Evolutionary conservation across 2,329 filamentous ascomycete genomes (phyloP), one percentile per base, ranked within the genome.

Genomic region (Keithomyces neogunnii): DNA sequence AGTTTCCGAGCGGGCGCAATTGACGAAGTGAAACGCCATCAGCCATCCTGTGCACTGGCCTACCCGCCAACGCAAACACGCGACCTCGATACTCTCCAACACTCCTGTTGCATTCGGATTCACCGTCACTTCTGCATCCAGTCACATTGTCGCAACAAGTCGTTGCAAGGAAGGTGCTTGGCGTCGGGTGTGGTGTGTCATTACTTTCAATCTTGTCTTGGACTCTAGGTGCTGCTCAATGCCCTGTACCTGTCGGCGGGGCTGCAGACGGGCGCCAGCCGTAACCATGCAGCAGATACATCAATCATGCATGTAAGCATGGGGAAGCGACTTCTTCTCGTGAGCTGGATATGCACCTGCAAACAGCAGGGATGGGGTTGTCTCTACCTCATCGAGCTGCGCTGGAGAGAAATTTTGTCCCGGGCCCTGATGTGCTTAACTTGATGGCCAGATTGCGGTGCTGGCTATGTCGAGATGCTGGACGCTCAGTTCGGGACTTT

Each of bases 181-280:
- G 48, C 35, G 28, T 36, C n/a, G 39, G 26, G 45, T 36, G 5
- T 45, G 48, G 47, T 32, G 40, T 49, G 50, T 44, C 19, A 19
- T 19, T 19, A 19, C 19, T 19, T 19, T 19, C 19, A 19, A 19
- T 19, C 19, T 19, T 19, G 19, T 19, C 19, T 19, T 19, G 19
- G 19, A 19, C 19, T 19, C 19, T 19, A 48, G 42, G 39, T 48
- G 45, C 38, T 19, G 52, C 47, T 44, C 50, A 49, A 48, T 50
- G 50, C 51, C 49, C 45, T 46, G 52, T 53, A 50, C 53, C 52
- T 49, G 45, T 52, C 19, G 51, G 53, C 56, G 58, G 57, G 55
- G 53, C 57, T 48, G 47, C 46, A 35, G 35, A 52, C 48, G 47
- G 57, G 46, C 54, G 52, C 57, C 56, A 50, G 49, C 51, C 54